phyloP scores from a whole-genome alignment of 331 rosid species.

The Erythrophleum ivorense region DNA sequence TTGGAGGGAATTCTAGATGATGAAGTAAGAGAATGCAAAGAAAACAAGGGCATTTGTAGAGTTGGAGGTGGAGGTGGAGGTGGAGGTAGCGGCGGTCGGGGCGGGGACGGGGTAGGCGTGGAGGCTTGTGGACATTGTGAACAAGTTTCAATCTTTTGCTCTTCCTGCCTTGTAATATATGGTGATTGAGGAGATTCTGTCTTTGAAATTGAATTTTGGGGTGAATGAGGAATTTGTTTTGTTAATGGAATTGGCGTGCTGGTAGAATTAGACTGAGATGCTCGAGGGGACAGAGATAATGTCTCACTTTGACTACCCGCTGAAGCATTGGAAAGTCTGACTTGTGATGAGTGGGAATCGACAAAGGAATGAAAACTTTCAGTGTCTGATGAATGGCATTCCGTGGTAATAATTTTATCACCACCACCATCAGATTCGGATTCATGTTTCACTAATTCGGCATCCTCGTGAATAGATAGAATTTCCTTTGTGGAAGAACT shows the following conservation, averaged over 20 bases:
- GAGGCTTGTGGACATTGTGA: conserved; percentile 37
- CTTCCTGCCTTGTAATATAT: conserved; percentile 38
- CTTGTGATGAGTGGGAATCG: conserved; percentile 63
- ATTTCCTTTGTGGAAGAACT: conserved; percentile 72
- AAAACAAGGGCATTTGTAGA: conserved; percentile 43
- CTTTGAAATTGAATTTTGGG: conserved; percentile 39
- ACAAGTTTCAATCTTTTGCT: conserved; percentile 32
- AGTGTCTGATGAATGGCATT: conserved; percentile 60
- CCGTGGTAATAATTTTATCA: conserved; percentile 48
- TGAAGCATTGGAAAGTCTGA: conserved; percentile 85
- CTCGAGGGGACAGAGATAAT: conserved; percentile 49
- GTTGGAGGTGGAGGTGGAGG: no score
- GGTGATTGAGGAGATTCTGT: conserved; percentile 41
- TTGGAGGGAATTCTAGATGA: conserved; percentile 56
- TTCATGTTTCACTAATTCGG: conserved; percentile 51
- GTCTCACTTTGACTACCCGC: conserved; percentile 51
- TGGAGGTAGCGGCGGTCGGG: conserved; percentile 55
- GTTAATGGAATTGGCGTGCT: background rate
- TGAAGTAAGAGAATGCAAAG: conserved; percentile 55
- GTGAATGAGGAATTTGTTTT: background rate
- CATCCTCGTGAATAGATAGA: conserved; percentile 59
- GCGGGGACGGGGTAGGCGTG: conserved; percentile 47
- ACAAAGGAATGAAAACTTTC: conserved; percentile 90
- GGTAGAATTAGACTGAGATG: conserved; percentile 7
- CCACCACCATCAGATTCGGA: conserved; percentile 51